These are phyloP conservation scores for Podospora pseudoanserina DNA, from an alignment of 495 filamentous ascomycete genomes.

Conservation along the genomic window DNA sequence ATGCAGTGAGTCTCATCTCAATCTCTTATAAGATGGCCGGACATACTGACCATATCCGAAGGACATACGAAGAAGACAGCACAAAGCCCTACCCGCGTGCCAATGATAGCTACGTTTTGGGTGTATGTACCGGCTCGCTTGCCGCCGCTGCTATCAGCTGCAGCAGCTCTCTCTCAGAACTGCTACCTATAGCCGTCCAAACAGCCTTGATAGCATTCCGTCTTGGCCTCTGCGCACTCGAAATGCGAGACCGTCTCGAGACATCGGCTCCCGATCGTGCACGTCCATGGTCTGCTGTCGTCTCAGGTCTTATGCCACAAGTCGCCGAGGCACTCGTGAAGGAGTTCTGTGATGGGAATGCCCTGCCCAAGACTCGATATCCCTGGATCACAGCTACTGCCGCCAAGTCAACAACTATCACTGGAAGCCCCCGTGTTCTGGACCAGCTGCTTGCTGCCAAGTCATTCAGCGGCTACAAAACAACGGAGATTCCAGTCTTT, in stretches of 20 bases:
- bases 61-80: neutral
- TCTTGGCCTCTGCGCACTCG: conserved; percentile 52
- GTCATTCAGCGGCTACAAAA: no score
- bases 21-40: no score
- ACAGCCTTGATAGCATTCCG: conserved; percentile 65
- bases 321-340: neutral
- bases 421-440: no score
- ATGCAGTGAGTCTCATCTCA: conserved; percentile 53
- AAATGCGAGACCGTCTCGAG: conserved; percentile 36
- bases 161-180: conserved; percentile 56
- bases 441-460: no score
- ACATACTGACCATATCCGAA: no score
- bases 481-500: no score
- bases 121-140: conserved; percentile 66
- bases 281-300: conserved; percentile 49
- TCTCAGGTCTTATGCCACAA: conserved; percentile 16
- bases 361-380: neutral
- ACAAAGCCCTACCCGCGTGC: conserved; percentile 26
- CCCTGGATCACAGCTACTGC: no score
- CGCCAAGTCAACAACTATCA: no score
- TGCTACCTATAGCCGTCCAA: conserved; percentile 61
- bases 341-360: neutral
- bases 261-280: conserved; percentile 41
- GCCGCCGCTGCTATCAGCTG: conserved; percentile 64
- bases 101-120: conserved; percentile 47